Evolutionary conservation across 83 land plant genomes (phyloP).

Genomic region (Larix sibirica): DNA sequence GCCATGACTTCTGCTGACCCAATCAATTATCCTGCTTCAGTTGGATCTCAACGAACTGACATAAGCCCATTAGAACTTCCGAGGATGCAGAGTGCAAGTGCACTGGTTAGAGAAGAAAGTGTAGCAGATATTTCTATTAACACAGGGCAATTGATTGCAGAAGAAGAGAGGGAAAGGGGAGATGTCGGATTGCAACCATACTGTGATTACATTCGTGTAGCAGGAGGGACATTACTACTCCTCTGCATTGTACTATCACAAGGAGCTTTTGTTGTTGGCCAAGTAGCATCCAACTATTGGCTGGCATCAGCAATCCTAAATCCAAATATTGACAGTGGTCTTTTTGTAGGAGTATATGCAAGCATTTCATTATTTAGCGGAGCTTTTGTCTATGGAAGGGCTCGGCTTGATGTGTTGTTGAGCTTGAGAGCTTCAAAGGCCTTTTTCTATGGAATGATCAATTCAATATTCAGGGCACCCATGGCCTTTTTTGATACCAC

Average conservation of each 20-base stretch:
- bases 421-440: conserved; percentile 61
- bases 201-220: conserved; percentile 38
- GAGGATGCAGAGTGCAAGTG: neutral
- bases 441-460: conserved; percentile 52
- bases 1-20: conserved; percentile 35
- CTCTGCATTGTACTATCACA: conserved; percentile 31
- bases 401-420: conserved; percentile 25
- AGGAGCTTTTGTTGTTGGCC: conserved; percentile 43
- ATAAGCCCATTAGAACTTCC: neutral
- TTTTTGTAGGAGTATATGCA: conserved; percentile 60
- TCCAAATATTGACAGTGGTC: conserved; percentile 20
- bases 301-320: conserved; percentile 41
- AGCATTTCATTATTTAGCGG: conserved; percentile 39
- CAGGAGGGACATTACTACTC: conserved; percentile 28
- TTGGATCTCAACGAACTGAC: neutral
- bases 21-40: conserved; percentile 9
- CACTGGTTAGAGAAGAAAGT: conserved; percentile 7
- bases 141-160: conserved; percentile 51
- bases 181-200: conserved; percentile 65
- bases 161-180: conserved; percentile 72
- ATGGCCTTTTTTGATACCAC: conserved; percentile 80
- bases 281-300: conserved; percentile 63
- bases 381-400: conserved; percentile 48
- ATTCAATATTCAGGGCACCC: conserved; percentile 60
- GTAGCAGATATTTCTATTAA: conserved; percentile 23